phyloP scores from a whole-genome alignment of 306 rosid genomes.

The Vigna angularis region DNA sequence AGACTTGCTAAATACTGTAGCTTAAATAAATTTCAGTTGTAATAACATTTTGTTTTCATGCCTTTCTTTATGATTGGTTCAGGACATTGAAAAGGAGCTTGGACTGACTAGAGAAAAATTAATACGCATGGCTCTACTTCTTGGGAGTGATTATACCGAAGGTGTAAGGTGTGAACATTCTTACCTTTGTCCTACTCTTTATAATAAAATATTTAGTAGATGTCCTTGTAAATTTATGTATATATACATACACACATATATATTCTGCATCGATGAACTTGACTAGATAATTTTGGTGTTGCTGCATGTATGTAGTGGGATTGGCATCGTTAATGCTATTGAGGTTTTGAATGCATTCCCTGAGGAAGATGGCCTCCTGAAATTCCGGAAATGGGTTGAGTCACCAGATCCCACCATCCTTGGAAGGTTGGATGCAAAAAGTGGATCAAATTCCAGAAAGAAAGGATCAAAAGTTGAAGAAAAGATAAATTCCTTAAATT shows the following conservation, averaged over 20 bases:
- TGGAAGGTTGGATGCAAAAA: conserved; percentile 62
- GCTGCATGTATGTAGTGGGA: conserved; percentile 70
- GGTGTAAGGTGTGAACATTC: conserved; percentile 77
- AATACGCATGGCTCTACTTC: conserved; percentile 87
- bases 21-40: conserved; percentile 11
- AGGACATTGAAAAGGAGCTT: conserved; percentile 96
- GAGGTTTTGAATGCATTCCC: conserved; percentile 96
- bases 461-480: conserved; percentile 61
- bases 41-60: conserved; percentile 10
- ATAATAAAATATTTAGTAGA: conserved; percentile 3
- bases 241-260: neutral
- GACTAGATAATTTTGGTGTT: conserved; percentile 34
- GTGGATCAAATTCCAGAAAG: conserved; percentile 55
- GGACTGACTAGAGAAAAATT: conserved; percentile 81
- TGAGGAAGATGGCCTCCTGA: conserved; percentile 81
- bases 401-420: conserved; percentile 95
- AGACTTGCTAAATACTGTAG: conserved; percentile 37
- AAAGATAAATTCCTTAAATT: conserved; percentile 32
- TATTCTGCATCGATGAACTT: conserved; percentile 31
- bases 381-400: conserved; percentile 92
- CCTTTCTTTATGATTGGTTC: conserved; percentile 41
- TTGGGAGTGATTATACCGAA: conserved; percentile 98
- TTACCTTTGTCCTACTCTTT: conserved; percentile 7
- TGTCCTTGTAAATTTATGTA: neutral
- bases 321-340: conserved; percentile 97